Evolutionary conservation across 805 yeast species (phyloP).

Genomic region (Metschnikowia dekortorum): DNA sequence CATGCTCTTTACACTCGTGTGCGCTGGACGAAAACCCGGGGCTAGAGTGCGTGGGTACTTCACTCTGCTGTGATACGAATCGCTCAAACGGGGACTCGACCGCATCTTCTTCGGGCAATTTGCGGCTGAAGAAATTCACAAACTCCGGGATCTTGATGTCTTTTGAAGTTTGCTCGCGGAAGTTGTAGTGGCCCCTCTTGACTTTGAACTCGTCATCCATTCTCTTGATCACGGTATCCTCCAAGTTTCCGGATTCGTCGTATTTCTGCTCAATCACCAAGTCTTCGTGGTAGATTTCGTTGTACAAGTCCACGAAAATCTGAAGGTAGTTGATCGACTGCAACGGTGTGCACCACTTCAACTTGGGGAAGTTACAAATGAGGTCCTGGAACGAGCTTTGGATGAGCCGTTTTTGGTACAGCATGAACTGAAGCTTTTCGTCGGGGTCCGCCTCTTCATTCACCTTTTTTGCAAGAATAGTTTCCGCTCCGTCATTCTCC

Average conservation of each 20-base stretch:
- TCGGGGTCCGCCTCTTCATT: background rate
- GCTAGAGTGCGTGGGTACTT: background rate
- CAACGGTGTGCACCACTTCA: constrained; percentile 14
- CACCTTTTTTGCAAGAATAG: background rate
- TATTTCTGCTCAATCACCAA: constrained; percentile 10
- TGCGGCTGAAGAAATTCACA: constrained; percentile 10
- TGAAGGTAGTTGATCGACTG: constrained; percentile 16
- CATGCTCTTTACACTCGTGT: background rate
- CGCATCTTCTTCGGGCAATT: background rate
- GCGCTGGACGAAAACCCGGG: background rate
- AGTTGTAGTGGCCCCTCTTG: constrained; percentile 2
- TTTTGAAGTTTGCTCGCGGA: background rate
- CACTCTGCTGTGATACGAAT: background rate
- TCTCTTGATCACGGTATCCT: constrained; percentile 11
- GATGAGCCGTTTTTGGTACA: constrained; percentile 10
- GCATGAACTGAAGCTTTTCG: background rate
- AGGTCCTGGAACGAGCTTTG: constrained; percentile 8
- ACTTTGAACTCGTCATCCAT: background rate
- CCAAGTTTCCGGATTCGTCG: constrained; percentile 7
- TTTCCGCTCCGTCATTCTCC: background rate
- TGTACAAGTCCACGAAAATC: constrained; percentile 14
- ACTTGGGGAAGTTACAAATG: constrained; percentile 6
- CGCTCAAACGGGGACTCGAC: background rate
- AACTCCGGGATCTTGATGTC: constrained; percentile 10
- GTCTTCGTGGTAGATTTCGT: constrained; percentile 13